These are phyloP conservation scores for Syzygium aromaticum DNA, from an alignment of 345 rosid genomes.

Conservation along the genomic window DNA sequence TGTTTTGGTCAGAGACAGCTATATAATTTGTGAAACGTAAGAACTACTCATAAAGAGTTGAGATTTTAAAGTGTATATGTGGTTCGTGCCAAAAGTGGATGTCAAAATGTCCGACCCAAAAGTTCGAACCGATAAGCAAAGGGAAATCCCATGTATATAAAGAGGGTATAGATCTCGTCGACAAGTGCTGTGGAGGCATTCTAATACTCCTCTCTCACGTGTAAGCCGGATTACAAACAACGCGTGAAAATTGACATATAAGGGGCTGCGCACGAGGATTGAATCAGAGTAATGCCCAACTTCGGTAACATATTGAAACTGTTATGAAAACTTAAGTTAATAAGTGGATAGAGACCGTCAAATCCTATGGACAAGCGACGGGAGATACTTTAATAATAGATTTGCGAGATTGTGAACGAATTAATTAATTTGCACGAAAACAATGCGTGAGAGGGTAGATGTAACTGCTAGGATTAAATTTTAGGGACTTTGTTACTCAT, in stretches of 20 bases:
- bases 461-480: background rate
- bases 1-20: background rate
- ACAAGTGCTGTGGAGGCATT: background rate
- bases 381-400: too few species aligned
- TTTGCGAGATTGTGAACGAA: too few species aligned
- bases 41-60: background rate
- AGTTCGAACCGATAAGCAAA: accelerated
- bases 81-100: background rate
- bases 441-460: too few species aligned
- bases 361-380: too few species aligned
- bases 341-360: background rate
- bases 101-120: background rate
- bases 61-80: background rate
- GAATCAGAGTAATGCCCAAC: accelerated
- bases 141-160: background rate
- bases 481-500: background rate
- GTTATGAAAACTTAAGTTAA: background rate
- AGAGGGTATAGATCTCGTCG: background rate
- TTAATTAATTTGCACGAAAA: too few species aligned
- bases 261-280: background rate
- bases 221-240: background rate
- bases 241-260: background rate
- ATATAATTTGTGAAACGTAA: background rate
- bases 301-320: background rate
- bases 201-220: background rate